Evolutionary conservation across 1,139 yeast genomes (phyloP), one percentile per base, ranked within the genome.

Genomic region (Geotrichum citri-aurantii): DNA sequence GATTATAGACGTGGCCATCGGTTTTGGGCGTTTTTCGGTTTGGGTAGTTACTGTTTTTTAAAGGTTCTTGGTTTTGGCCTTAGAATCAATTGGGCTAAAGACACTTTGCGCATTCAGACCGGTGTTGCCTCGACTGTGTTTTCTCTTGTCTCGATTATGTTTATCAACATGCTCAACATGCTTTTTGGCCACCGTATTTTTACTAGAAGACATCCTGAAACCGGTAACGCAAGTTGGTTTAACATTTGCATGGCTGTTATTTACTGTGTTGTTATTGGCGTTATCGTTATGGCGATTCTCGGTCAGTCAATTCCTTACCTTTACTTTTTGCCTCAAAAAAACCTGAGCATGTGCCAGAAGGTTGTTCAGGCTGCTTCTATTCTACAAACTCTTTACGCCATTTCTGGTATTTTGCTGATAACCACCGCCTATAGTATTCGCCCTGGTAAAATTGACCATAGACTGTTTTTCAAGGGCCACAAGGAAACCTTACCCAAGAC

Each of bases 171-270:
- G 7, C 80, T 84, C 54, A 66, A 85, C 67, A 79, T 86, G 71
- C 80, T 86, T 50, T 74, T 88, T 62, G 91, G 91, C 4, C 93
- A 87, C 70, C 79, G 95, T 65, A 77, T 87, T 51, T 87, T 86
- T 73, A 86, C 92, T 8, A 86, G 93, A 90, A 77, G 88, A 68
- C 95, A 88, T 68, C 95, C 95, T 2, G 86, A 83, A 54, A 82
- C 87, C 33, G 95, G 93, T 58, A 78, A 84, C 24, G 71, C 81
- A 52, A 74, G 70, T 58, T 66, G 79, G 52, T 84, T 86, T 68
- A 83, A 86, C 83, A 63, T 65, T 17, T 60, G 76, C 49, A 84
- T 87, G 87, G 68, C 79, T 52, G 57, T 70, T 0, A 66, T 82
- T 44, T 87, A 88, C 69, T 69, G 71, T 2, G 62, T 84, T 55